Evolutionary conservation across 1,284 basidiomycete species (phyloP).

Genomic region (Ganoderma lingzhi): DNA sequence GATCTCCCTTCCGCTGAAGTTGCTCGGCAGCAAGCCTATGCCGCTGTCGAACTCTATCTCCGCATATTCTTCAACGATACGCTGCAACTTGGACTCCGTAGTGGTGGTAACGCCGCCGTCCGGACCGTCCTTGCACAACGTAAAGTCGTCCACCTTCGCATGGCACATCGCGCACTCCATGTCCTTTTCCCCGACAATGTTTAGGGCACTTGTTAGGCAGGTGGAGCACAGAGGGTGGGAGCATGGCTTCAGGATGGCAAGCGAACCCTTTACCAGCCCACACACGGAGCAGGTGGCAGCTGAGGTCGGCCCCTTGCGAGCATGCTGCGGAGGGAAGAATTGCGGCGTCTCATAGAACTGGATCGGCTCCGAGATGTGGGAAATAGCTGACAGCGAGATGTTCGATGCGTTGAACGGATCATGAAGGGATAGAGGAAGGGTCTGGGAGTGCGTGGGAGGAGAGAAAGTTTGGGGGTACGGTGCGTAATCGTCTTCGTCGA

Average conservation of each 20-base stretch:
- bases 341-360: conserved; percentile 38
- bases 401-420: conserved; percentile 45
- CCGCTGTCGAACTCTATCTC: conserved; percentile 34
- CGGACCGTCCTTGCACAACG: conserved; percentile 47
- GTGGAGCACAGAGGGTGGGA: conserved; percentile 76
- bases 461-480: conserved; percentile 56
- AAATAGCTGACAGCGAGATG: conserved; percentile 38
- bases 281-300: conserved; percentile 58
- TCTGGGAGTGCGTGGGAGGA: conserved; percentile 43
- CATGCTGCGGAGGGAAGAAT: conserved; percentile 23
- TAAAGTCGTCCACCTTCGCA: conserved; percentile 71
- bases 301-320: conserved; percentile 14
- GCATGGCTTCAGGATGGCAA: conserved; percentile 78
- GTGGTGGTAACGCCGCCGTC: neutral
- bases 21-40: conserved; percentile 32
- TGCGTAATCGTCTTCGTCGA: conserved; percentile 72
- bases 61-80: conserved; percentile 30
- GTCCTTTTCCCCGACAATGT: conserved; percentile 86
- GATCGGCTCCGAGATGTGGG: conserved; percentile 37
- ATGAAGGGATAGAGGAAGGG: conserved; percentile 43
- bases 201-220: conserved; percentile 82
- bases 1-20: conserved; percentile 29
- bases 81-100: conserved; percentile 20
- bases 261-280: conserved; percentile 50
- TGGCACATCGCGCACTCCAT: conserved; percentile 84